Conservation (phyloP, 345 rosid species). For the Aquilaria yunnanensis region DNA sequence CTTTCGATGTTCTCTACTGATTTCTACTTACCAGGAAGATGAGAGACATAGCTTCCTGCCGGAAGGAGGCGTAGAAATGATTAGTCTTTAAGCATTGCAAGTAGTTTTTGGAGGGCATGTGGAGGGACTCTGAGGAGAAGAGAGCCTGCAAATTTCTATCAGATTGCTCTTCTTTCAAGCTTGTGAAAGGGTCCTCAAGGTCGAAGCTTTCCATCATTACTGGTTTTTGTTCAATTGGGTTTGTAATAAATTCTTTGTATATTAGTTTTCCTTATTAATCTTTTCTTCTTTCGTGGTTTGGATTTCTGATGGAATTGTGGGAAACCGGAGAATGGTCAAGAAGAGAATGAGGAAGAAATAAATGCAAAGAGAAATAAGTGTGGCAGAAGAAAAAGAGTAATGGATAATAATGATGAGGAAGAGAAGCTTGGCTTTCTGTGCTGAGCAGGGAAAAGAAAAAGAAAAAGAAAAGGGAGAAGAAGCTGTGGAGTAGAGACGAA, state of each 20-base stretch:
- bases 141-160: slow-evolving; percentile 16
- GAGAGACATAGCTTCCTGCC: slow-evolving; percentile 38
- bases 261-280: not conserved
- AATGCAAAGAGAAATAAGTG: slow-evolving; percentile 6
- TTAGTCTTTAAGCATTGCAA: slow-evolving; percentile 14
- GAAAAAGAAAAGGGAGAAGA: not conserved
- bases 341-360: slow-evolving; percentile 8
- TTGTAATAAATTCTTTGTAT: not conserved
- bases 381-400: slow-evolving; percentile 13
- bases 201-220: slow-evolving; percentile 24
- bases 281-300: not conserved
- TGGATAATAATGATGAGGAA: slow-evolving; percentile 21
- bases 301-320: slow-evolving; percentile 1
- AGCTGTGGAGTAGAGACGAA: slow-evolving; percentile 3
- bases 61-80: slow-evolving; percentile 21
- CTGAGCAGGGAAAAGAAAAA: not conserved
- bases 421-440: slow-evolving; percentile 42
- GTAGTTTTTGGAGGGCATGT: slow-evolving; percentile 29
- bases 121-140: slow-evolving; percentile 36
- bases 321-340: slow-evolving; percentile 10
- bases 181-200: slow-evolving; percentile 41
- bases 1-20: not conserved
- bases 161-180: slow-evolving; percentile 13
- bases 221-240: slow-evolving; percentile 5
- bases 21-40: slow-evolving; percentile 26